Conservation (phyloP, 139 green algal species). For the Tetraselmis striata region DNA sequence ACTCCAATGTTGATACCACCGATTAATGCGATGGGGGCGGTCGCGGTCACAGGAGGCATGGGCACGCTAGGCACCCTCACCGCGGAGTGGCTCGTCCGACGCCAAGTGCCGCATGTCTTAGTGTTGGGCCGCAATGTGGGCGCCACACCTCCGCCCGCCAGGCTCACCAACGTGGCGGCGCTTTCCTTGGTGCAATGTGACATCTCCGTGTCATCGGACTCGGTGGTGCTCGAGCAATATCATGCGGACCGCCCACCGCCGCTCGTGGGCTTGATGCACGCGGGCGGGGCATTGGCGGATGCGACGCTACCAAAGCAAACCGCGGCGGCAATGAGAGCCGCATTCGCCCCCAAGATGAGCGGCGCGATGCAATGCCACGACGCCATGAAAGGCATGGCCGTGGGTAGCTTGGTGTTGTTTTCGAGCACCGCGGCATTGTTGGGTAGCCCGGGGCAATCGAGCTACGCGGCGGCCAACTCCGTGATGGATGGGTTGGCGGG, state of each 20-base stretch:
- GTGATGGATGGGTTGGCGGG: constrained; percentile 27
- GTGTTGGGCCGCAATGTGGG: constrained; percentile 17
- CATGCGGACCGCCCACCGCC: neutral
- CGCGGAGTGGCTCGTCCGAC: constrained; percentile 14
- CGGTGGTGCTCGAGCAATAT: neutral
- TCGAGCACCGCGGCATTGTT: constrained; percentile 46
- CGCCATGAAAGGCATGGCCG: neutral
- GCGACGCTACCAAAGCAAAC: constrained; percentile 23
- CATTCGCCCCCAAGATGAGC: constrained; percentile 28
- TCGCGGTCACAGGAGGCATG: constrained; percentile 17
- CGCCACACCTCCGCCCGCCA: neutral
- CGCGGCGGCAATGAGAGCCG: neutral
- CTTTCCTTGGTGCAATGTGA: neutral
- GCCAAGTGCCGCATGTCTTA: neutral
- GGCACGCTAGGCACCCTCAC: constrained; percentile 17
- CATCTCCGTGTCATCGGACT: neutral
- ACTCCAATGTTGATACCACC: neutral
- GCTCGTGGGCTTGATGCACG: constrained; percentile 33
- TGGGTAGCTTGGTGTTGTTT: constrained; percentile 29
- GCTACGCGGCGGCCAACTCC: constrained; percentile 44
- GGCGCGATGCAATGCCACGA: constrained; percentile 1
- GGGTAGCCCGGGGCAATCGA: constrained; percentile 40
- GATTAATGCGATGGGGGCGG: neutral
- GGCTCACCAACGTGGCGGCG: neutral
- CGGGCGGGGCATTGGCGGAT: constrained; percentile 30